Evolutionary conservation across 805 yeast genomes (phyloP).

Genomic region (Candida khao-thaluensis): DNA sequence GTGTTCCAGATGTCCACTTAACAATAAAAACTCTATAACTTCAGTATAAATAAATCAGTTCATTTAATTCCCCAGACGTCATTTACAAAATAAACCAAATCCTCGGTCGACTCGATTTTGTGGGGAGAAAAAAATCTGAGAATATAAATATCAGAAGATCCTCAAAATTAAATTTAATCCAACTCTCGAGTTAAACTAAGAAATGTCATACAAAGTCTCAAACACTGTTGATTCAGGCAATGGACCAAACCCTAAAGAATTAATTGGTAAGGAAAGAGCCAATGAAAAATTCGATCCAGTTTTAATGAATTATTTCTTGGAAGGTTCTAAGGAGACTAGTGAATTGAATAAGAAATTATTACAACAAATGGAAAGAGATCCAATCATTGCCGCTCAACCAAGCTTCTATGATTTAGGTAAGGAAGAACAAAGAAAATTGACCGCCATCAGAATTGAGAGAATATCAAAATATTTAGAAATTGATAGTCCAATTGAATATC

Average conservation of each 20-base stretch:
- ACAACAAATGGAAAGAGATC: constrained; percentile 66
- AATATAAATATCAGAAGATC: constrained; percentile 6
- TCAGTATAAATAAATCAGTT: background rate
- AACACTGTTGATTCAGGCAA: constrained; percentile 22
- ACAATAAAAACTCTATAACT: no score
- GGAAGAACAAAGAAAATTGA: constrained; percentile 54
- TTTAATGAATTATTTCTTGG: constrained; percentile 42
- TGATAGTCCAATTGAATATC: constrained; percentile 46
- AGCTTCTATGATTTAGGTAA: constrained; percentile 58
- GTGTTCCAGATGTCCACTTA: no score
- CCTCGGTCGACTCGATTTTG: constrained; percentile 4
- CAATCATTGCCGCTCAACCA: constrained; percentile 54
- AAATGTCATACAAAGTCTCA: constrained; percentile 9
- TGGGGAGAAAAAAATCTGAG: constrained; percentile 2
- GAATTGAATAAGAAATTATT: constrained; percentile 47
- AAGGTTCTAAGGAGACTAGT: constrained; percentile 43
- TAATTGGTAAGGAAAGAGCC: constrained; percentile 31
- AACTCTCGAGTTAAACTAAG: background rate
- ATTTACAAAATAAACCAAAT: background rate
- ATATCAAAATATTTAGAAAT: constrained; percentile 60
- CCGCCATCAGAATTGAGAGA: constrained; percentile 61
- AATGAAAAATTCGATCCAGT: constrained; percentile 31
- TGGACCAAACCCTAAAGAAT: constrained; percentile 35
- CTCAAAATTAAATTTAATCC: background rate
- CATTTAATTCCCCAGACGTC: constrained; percentile 4